Evolutionary conservation across 495 filamentous ascomycete genomes (phyloP).

Genomic region (Neurospora sp.): DNA sequence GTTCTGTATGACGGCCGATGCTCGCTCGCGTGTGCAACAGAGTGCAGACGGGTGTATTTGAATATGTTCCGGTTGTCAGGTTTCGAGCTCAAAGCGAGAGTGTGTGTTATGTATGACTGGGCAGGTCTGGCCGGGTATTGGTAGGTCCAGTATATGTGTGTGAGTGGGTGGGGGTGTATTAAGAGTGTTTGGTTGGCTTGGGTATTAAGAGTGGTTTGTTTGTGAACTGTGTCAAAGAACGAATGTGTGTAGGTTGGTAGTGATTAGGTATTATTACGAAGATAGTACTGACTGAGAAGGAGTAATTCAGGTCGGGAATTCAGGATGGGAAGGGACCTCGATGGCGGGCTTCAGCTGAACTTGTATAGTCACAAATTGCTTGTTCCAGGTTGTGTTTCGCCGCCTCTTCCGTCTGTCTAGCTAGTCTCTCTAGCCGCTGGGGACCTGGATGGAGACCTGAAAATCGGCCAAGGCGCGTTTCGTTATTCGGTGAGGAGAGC

Average conservation of each 20-base stretch:
- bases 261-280: slow-evolving; percentile 1
- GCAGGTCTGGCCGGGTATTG: background rate
- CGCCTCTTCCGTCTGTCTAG: background rate
- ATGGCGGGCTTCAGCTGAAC: background rate
- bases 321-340: background rate
- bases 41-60: background rate
- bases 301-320: background rate
- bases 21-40: background rate
- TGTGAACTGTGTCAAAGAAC: background rate
- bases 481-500: background rate
- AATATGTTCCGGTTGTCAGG: background rate
- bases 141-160: background rate
- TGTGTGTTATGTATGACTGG: background rate
- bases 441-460: background rate
- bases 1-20: background rate
- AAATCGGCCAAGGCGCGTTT: background rate
- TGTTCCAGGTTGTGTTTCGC: background rate
- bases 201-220: background rate
- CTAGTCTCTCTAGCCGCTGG: background rate
- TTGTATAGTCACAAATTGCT: background rate
- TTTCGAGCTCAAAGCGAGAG: background rate
- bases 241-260: background rate
- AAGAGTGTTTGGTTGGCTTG: background rate
- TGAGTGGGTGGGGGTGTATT: background rate
- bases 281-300: background rate